Evolutionary conservation across 352 stramenopile genomes (phyloP), one percentile per base, ranked within the genome.

Genomic region (Globisporangium recalcitrans): DNA sequence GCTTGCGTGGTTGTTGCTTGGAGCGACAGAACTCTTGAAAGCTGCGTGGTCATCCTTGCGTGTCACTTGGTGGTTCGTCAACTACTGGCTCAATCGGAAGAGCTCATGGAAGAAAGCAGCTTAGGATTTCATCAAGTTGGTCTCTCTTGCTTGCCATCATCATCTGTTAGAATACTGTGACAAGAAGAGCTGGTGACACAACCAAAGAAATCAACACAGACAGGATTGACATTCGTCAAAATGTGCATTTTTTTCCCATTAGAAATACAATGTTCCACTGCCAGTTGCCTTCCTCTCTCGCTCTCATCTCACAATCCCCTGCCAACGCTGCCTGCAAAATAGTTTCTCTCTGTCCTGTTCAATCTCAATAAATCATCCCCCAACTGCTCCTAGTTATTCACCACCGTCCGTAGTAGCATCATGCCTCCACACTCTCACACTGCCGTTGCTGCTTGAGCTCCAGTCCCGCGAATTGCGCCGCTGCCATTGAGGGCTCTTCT

Each of bases 331-430:
- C 49, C 27, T 56, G 49, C 27, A 56, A 55, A 56, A 40, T 40
- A 40, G 49, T 56, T 22, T 24, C 19, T 32, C 16, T 56, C 16
- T 16, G 7, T 49, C 42, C 9, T 49, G 7, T 14, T 49, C 42
- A n/a, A n/a, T 10, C 27, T 27, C 34, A n/a, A 56, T 56, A 56
- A 56, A 56, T 56, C 49, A 56, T 32, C 49, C 8, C 27, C 27
- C 4, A 8, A 5, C 38, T 46, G 4, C 38, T 46, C 38, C 4
- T 46, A 11, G 0, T 48, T 26, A 10, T 5, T 49, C 42, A 27
- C n/a, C n/a, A 13, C 9, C 19, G 11, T 6, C 3, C 42, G 4
- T 3, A 13, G 16, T 44, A n/a, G n/a, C 14, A 14, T 44, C 38
- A 44, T 44, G n/a, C 21, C 42, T 49, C 21, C 42, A 49, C 42